Evolutionary conservation across 805 yeast genomes (phyloP).

Genomic region (Pichia ethanolica): DNA sequence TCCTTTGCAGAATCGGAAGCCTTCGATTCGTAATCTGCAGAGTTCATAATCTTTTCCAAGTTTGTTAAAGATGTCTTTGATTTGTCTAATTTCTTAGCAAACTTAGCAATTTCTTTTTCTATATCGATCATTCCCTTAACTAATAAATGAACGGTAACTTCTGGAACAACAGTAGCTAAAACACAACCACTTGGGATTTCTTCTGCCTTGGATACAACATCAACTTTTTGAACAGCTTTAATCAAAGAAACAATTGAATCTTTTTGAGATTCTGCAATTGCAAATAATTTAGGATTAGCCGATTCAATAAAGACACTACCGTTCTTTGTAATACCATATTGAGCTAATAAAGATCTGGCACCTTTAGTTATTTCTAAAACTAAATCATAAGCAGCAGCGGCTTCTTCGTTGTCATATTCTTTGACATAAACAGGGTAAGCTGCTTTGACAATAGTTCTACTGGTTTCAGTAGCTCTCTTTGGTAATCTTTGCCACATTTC

Average conservation of each 20-base stretch:
- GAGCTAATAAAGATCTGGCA: slow-evolving; percentile 87
- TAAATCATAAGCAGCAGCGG: slow-evolving; percentile 73
- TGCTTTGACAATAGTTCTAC: slow-evolving; percentile 71
- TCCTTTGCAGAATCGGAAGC: slow-evolving; percentile 79
- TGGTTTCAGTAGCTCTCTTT: slow-evolving; percentile 63
- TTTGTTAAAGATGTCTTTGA: slow-evolving; percentile 51
- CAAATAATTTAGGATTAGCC: slow-evolving; percentile 36
- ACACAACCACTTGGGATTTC: slow-evolving; percentile 89
- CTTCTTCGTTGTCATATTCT: slow-evolving; percentile 54
- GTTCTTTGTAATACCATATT: slow-evolving; percentile 80
- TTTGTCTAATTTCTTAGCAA: slow-evolving; percentile 64
- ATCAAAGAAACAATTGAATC: slow-evolving; percentile 86
- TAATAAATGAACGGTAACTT: slow-evolving; percentile 77
- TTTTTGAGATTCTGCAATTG: slow-evolving; percentile 60
- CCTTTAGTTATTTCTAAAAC: slow-evolving; percentile 81
- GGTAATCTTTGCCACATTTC: slow-evolving; percentile 99
- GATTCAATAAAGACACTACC: slow-evolving; percentile 82
- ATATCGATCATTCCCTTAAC: slow-evolving; percentile 93
- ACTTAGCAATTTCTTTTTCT: slow-evolving; percentile 84
- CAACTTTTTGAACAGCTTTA: slow-evolving; percentile 76
- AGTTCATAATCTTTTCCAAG: slow-evolving; percentile 60
- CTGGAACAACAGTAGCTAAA: slow-evolving; percentile 70
- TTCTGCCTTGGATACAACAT: slow-evolving; percentile 46
- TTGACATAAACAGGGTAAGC: slow-evolving; percentile 61
- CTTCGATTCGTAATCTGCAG: slow-evolving; percentile 77